These are phyloP conservation scores for Hygrocybe punicea DNA, from an alignment of 768 basidiomycete species.

Conservation along the genomic window DNA sequence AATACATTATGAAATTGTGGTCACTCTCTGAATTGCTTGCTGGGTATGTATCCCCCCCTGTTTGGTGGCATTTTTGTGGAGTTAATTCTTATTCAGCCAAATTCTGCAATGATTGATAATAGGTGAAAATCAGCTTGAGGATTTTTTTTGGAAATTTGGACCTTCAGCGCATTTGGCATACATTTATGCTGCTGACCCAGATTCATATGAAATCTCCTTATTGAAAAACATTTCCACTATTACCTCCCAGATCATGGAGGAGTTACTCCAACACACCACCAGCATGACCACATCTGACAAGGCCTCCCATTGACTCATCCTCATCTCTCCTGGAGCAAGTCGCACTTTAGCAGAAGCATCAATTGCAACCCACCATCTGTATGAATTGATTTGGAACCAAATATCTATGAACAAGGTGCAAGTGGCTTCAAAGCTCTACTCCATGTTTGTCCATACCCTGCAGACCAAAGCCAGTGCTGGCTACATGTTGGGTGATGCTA, in stretches of 20 bases:
- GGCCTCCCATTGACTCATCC: not conserved
- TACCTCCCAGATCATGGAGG: not conserved
- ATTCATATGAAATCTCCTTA: not conserved
- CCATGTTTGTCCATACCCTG: constrained; percentile 9
- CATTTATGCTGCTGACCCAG: not conserved
- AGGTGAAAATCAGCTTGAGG: not conserved
- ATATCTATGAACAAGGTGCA: constrained; percentile 11
- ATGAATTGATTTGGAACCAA: constrained; percentile 11
- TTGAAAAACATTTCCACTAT: not conserved
- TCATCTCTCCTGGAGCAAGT: not conserved
- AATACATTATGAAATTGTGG: constrained; percentile 15
- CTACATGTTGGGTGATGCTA: constrained; percentile 16
- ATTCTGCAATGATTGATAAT: not conserved
- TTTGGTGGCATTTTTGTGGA: not conserved
- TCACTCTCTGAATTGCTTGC: constrained; percentile 1
- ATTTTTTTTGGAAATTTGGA: not conserved
- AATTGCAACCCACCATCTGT: constrained; percentile 14
- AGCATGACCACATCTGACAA: not conserved
- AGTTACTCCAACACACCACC: not conserved
- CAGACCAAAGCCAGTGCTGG: constrained; percentile 12
- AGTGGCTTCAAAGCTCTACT: constrained; percentile 11
- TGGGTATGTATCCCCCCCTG: not conserved
- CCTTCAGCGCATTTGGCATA: not conserved
- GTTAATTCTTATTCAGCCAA: not conserved
- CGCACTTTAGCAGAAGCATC: not conserved